phyloP scores from a whole-genome alignment of 176 grass and related monocot genomes.

The Rhipidocladum racemiflorum region DNA sequence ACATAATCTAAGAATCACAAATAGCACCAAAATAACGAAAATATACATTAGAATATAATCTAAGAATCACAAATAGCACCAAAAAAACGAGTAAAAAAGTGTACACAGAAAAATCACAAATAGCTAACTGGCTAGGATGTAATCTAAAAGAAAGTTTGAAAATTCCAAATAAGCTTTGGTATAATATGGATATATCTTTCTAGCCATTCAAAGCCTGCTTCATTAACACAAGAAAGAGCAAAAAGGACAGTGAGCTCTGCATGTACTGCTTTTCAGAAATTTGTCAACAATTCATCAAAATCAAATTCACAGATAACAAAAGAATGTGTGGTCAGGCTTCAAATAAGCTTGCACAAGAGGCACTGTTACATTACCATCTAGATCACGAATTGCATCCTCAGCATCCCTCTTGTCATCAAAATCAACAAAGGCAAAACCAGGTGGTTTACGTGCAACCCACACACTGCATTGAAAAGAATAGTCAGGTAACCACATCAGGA shows the following conservation, averaged over 20 bases:
- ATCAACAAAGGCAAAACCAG: constrained; percentile 94
- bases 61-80: not conserved
- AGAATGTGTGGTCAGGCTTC: not conserved
- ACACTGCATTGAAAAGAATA: constrained; percentile 56
- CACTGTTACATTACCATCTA: constrained; percentile 64
- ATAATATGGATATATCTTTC: not conserved
- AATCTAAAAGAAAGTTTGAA: not conserved
- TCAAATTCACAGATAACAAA: not conserved
- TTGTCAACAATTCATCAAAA: not conserved
- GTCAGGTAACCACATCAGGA: not conserved
- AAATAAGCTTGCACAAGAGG: not conserved
- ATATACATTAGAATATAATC: not conserved
- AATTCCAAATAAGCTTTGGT: not conserved
- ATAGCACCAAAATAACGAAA: not conserved
- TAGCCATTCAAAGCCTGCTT: not conserved
- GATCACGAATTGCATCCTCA: constrained; percentile 81
- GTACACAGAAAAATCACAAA: not conserved
- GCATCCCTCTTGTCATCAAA: constrained; percentile 90
- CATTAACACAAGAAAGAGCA: not conserved
- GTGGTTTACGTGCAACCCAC: constrained; percentile 93
- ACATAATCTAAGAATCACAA: not conserved
- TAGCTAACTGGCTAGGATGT: not conserved
- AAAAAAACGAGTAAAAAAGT: not conserved
- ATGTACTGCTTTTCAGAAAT: not conserved
- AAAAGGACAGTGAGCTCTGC: not conserved